phyloP scores from a whole-genome alignment of 106 monocot species.

The Dioscorea dumetorum region DNA sequence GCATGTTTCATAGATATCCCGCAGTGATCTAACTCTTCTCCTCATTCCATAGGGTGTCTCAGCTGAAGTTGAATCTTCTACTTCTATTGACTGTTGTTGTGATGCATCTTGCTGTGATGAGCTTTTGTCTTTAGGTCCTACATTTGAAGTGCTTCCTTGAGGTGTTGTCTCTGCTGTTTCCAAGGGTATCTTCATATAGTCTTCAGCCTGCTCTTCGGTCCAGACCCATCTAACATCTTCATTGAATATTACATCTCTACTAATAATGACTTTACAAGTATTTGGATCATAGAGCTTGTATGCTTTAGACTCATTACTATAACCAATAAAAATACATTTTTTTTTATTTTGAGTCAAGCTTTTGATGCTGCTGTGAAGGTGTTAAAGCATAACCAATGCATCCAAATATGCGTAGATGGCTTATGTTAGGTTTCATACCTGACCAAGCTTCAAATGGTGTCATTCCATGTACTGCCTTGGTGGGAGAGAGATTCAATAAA shows the following conservation, averaged over 20 bases:
- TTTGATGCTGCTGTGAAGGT: too few relatives aligned
- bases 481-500: not conserved
- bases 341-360: not conserved
- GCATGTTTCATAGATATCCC: too few relatives aligned
- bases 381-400: not conserved
- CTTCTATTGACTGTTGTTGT: too few relatives aligned
- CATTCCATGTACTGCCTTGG: not conserved
- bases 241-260: slow-evolving; percentile 7
- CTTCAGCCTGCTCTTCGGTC: too few relatives aligned
- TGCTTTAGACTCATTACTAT: not conserved
- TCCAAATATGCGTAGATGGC: slow-evolving; percentile 3
- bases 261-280: not conserved
- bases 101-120: too few relatives aligned
- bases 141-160: not conserved
- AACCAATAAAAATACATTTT: not conserved
- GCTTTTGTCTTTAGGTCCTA: not conserved
- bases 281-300: not conserved
- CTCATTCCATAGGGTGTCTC: too few relatives aligned
- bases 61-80: too few relatives aligned
- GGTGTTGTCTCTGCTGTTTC: too few relatives aligned
- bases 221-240: slow-evolving; percentile 1
- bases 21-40: too few relatives aligned
- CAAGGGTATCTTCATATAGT: too few relatives aligned
- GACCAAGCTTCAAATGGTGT: not conserved
- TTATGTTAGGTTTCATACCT: not conserved